Evolutionary conservation across 73 alveolate genomes (phyloP).

Genomic region (Paramecium sonneborni): DNA sequence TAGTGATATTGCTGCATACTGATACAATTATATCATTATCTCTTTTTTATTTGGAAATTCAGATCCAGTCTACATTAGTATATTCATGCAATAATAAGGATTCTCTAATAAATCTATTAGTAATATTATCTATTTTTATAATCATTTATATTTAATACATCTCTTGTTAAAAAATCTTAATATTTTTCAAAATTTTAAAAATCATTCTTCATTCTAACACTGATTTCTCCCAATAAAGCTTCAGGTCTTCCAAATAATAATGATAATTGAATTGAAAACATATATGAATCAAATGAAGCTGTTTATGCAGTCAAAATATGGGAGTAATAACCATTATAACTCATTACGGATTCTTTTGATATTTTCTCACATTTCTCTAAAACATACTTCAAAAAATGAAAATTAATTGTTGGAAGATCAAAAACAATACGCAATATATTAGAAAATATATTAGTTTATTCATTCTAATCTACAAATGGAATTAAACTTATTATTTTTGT

Average conservation of each 20-base stretch:
- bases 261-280: neutral
- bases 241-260: conserved; percentile 31
- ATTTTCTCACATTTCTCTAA: neutral
- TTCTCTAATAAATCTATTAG: conserved; percentile 29
- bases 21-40: neutral
- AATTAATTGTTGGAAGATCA: conserved; percentile 46
- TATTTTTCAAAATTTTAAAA: neutral
- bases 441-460: neutral
- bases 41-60: neutral
- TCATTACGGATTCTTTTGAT: neutral
- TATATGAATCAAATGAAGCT: neutral
- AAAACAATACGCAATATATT: neutral
- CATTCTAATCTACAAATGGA: neutral
- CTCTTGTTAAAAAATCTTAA: conserved; percentile 15
- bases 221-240: neutral
- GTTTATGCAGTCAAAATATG: conserved; percentile 28
- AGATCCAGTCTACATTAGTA: neutral
- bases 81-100: conserved; percentile 41
- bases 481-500: neutral
- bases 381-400: neutral
- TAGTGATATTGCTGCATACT: neutral
- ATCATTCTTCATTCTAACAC: neutral
- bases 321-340: neutral
- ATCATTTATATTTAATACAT: neutral
- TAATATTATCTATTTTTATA: neutral